These are phyloP conservation scores for Cladobotryum protrusum DNA, from an alignment of 2,329 filamentous ascomycete species.

Conservation along the genomic window DNA sequence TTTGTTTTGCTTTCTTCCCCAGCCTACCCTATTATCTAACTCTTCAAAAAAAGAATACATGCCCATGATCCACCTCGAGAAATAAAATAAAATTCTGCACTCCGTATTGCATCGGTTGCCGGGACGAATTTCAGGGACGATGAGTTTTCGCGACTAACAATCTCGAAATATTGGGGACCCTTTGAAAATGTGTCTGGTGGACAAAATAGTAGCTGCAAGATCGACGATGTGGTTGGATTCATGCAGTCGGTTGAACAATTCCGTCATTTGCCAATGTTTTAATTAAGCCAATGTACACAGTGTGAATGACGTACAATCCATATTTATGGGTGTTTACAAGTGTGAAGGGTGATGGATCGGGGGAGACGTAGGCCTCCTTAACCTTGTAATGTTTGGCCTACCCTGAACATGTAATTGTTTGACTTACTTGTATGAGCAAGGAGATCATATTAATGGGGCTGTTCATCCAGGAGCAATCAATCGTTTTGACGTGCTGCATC, in stretches of 20 bases:
- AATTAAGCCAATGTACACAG: not conserved
- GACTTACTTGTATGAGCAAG: too few relatives aligned
- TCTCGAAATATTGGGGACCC: not conserved
- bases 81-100: constrained; percentile 1
- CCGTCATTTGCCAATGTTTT: not conserved
- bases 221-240: constrained; percentile 9
- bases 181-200: not conserved
- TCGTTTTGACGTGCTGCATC: too few relatives aligned
- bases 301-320: not conserved
- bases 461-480: too few relatives aligned
- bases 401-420: too few relatives aligned
- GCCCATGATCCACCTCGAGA: constrained; percentile 2
- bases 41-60: too few relatives aligned
- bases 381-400: too few relatives aligned
- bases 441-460: too few relatives aligned
- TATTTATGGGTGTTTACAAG: too few relatives aligned
- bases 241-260: not conserved
- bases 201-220: constrained; percentile 4
- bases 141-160: constrained; percentile 3
- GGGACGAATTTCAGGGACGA: constrained; percentile 3
- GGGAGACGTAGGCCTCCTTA: too few relatives aligned
- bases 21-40: too few relatives aligned
- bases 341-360: too few relatives aligned
- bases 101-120: constrained; percentile 7
- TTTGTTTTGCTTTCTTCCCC: too few relatives aligned